Base-by-base conservation (phyloP, 2,329 filamentous ascomycete genomes). In the Trichoderma citrinoviride region DNA sequence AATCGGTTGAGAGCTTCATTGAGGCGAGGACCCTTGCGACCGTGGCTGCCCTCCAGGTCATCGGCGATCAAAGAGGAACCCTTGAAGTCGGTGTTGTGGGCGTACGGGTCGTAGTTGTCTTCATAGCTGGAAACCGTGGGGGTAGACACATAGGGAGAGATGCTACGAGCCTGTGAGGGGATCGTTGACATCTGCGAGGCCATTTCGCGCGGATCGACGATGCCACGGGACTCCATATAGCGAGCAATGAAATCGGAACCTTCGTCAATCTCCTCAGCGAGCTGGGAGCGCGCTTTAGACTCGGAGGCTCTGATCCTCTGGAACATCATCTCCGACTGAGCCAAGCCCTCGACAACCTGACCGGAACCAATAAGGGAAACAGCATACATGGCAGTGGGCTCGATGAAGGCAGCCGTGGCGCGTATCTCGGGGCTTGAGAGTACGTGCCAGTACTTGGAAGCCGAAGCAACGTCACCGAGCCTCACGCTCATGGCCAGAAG, bases 51-150 rank as follows among this genome's bases (percentile, higher is more conserved):
- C 79, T 98, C 94, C 23, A 98, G 85, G 70, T 95, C 86, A 68
- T 97, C 93, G 0, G 92, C 91, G 73, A 98, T 97, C 65, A 92
- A 83, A 17, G 93, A 90, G 14, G 95, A 98, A 46, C 92, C 93
- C 77, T 94, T 94, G 82, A 95, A 94, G 76, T 99, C 95, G 40
- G 92, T 97, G 69, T 86, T 93, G 72, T 91, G 87, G 15, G 90
- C 91, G 74, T 98, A 96, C 1, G 95, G 95, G 73, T 99, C 95
- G 72, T 90, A 96, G 7, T 87, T 88, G 69, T 97, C 94, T 72
- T 96, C 90, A 65, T 87, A 88, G 61, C 85, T 84, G 5, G 87
- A 83, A 7, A 84, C 82, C 7, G 83, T 83, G 3, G 83, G 79
- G 12, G 85, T 82, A 1, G 85, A 82, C 50, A 85, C 75, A 65